Evolutionary conservation across 139 green algal species (phyloP).

Genomic region (Micractinium conductrix): DNA sequence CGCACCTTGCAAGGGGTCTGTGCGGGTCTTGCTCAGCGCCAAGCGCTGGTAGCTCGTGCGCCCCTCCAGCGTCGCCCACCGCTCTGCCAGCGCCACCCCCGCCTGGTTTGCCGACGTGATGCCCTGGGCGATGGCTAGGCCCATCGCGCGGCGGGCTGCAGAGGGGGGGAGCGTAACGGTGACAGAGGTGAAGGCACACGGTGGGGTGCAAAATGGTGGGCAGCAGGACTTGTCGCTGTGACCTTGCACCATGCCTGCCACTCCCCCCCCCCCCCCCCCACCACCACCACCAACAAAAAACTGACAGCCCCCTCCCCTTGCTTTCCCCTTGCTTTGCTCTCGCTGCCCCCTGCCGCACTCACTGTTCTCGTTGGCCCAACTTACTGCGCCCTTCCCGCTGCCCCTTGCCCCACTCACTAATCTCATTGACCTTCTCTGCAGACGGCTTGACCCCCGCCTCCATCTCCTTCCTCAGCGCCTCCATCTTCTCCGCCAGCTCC

Average conservation of each 20-base stretch:
- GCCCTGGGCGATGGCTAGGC: constrained; percentile 11
- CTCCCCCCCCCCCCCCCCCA: too few relatives aligned
- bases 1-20: constrained; percentile 31
- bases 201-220: too few relatives aligned
- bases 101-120: background rate
- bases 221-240: too few relatives aligned
- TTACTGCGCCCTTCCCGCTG: too few relatives aligned
- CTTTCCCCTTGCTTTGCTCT: too few relatives aligned
- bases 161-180: background rate
- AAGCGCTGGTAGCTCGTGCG: constrained; percentile 15
- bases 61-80: constrained; percentile 19
- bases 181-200: background rate
- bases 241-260: too few relatives aligned
- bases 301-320: too few relatives aligned
- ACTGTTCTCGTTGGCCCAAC: too few relatives aligned
- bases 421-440: background rate
- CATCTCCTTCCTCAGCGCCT: background rate
- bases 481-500: background rate
- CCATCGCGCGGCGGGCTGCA: constrained; percentile 13
- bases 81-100: background rate
- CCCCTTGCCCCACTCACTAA: background rate
- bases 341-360: too few relatives aligned
- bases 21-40: background rate
- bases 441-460: background rate
- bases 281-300: too few relatives aligned